Evolutionary conservation across 2,329 filamentous ascomycete species (phyloP), one percentile per base, ranked within the genome.

Genomic region (Colletotrichum chrysophilum): DNA sequence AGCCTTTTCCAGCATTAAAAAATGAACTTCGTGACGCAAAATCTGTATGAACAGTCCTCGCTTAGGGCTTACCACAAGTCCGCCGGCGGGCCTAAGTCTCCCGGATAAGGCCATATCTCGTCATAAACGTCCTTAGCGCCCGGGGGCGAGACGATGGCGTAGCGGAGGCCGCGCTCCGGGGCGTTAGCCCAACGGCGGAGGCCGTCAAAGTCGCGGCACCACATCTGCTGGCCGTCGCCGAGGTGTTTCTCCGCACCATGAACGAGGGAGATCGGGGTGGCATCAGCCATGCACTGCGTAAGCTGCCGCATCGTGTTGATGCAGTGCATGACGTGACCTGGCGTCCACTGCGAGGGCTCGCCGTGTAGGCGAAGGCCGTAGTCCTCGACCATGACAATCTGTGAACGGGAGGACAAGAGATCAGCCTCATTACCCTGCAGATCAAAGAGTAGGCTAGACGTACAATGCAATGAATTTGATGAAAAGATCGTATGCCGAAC

Each of bases 111-210:
- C 55, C 55, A 58, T 10, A 58, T 58, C 55, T 58, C 55, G 12
- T 58, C 55, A 16, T 58, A 58, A 1, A 28, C 55, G 14, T 58
- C 24, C 55, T 58, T 58, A 2, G 55, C 7, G 24, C 55, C 55
- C 55, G 55, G 55, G 7, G 14, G 21, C 4, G 55, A 58, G 55
- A 58, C 14, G 6, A 58, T 58, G 14, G 24, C 16, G 14, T 58
- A 58, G 55, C 55, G 55, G 13, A 58, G 55, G 24, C 70, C 79
- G 7, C 78, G 78, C 13, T 81, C 78, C 38, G 80, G 80, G 7
- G 70, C 79, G 12, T 69, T 48, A 12, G 66, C 66, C 66, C 66
- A 69, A 21, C 5, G 52, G 7, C 55, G 52, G 4, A 69, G 55
- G 55, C 16, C 66, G 21, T 69, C 55, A 18, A 60, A 69, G 52